Base-by-base conservation (phyloP, 495 filamentous ascomycete genomes). In the Hypomontagnella submonticulosa region DNA sequence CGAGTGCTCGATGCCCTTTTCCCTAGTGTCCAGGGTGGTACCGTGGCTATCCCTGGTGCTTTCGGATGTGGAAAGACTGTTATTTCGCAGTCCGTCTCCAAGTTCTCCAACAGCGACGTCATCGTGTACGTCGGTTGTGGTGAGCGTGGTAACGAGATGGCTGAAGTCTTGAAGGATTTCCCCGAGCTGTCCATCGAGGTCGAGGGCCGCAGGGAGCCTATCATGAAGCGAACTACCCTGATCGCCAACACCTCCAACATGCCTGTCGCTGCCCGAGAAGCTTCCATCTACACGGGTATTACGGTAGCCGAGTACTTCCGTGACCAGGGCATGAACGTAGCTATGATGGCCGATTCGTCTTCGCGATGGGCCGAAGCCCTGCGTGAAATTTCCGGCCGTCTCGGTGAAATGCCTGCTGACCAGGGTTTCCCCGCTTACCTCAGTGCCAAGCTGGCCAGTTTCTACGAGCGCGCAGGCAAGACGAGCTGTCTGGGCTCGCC, bases 241-340 rank as follows among this genome's bases (percentile, higher is more conserved):
- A 97, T 99, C 75, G 95, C 95, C 73, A 99, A 99, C 77, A 99
- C 95, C 23, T 99, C 95, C 59, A 99, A 99, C 83, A 99, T 99
- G 95, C 95, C 95, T 64, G 95, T 99, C 73, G 95, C 95, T 57
- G 95, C 95, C 50, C 93, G 95, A 80, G 95, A 99, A 77, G 95
- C 95, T 60, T 99, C 95, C 43, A 99, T 99, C 74, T 99, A 98
- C 80, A 99, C 95, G 33, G 95, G 96, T 75, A 98, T 98, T 68
- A 98, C 95, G 1, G 89, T 98, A 6, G 92, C 96, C 41, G 94
- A 99, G 77, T 99, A 99, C 75, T 97, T 97, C 86, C 90, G 95
- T 77, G 95, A 99, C 72, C 93, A 97, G 81, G 95, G 95, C 66
- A 96, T 97, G 81, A 85, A 94, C 76, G 94, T 98, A 13, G 92